phyloP scores from a whole-genome alignment of 2,329 filamentous ascomycete genomes.

The Trichophyton simii region DNA sequence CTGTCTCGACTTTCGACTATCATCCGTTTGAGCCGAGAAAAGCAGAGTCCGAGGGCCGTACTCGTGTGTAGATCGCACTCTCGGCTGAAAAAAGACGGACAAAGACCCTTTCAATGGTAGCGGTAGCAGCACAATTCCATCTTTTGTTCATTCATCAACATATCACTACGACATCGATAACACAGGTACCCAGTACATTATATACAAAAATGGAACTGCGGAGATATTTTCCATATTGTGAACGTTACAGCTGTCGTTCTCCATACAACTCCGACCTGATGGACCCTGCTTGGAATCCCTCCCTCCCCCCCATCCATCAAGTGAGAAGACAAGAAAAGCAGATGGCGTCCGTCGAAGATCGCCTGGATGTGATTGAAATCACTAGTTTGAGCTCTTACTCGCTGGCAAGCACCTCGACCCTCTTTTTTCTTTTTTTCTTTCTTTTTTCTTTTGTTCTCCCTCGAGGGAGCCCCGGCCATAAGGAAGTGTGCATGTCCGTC shows the following conservation, averaged over 20 bases:
- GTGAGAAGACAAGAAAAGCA: neutral
- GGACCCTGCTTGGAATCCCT: neutral
- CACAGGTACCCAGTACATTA: neutral
- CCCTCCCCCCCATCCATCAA: neutral
- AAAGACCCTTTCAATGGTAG: neutral
- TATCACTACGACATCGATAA: neutral
- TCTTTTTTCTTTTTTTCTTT: neutral
- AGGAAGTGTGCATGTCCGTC: neutral
- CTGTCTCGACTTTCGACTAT: neutral
- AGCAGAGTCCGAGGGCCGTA: neutral
- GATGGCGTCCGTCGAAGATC: neutral
- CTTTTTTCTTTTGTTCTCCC: neutral
- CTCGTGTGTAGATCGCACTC: neutral
- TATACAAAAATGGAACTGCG: neutral
- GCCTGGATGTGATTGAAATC: slow-evolving; percentile 1
- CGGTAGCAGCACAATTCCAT: neutral
- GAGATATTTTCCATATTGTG: neutral
- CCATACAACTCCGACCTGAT: neutral
- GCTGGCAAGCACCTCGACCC: neutral
- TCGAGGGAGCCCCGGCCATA: neutral
- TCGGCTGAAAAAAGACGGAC: neutral
- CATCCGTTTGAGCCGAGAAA: neutral
- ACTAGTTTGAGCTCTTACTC: neutral
- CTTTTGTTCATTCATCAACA: neutral
- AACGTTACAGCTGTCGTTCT: neutral